phyloP scores from a whole-genome alignment of 257 asterid genomes.

The Solanum sitiens region DNA sequence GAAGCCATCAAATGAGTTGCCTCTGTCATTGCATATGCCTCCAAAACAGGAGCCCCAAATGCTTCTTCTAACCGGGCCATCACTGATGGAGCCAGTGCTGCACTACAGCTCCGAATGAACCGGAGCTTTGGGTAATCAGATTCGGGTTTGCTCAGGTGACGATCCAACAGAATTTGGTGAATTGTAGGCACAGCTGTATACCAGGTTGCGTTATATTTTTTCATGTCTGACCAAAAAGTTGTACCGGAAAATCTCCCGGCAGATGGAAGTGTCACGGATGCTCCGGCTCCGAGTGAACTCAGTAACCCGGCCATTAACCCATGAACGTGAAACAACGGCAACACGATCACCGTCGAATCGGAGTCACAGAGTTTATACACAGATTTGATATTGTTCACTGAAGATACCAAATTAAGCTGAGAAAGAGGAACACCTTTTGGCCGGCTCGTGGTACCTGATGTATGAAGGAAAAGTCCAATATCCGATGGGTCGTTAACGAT shows the following conservation, averaged over 20 bases:
- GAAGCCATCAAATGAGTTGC: slow-evolving; percentile 87
- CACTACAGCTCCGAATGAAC: slow-evolving; percentile 95
- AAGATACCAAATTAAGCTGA: slow-evolving; percentile 66
- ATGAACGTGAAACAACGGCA: slow-evolving; percentile 93
- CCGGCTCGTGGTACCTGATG: slow-evolving; percentile 99
- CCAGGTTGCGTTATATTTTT: slow-evolving; percentile 69
- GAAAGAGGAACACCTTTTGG: slow-evolving; percentile 96
- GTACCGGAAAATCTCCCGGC: slow-evolving; percentile 95
- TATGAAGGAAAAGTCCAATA: slow-evolving; percentile 83
- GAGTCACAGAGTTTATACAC: slow-evolving; percentile 62
- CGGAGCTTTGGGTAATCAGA: slow-evolving; percentile 70
- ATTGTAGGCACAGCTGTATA: slow-evolving; percentile 97
- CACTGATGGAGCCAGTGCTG: slow-evolving; percentile 83
- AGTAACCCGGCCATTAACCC: slow-evolving; percentile 77
- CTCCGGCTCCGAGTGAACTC: slow-evolving; percentile 88
- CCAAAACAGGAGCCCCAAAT: slow-evolving; percentile 72
- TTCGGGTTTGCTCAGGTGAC: slow-evolving; percentile 63
- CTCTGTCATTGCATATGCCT: slow-evolving; percentile 95
- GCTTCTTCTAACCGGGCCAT: slow-evolving; percentile 80
- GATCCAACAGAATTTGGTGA: slow-evolving; percentile 82
- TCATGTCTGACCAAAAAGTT: slow-evolving; percentile 91
- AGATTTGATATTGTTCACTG: slow-evolving; percentile 59
- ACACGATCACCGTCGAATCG: slow-evolving; percentile 82
- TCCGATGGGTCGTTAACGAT: slow-evolving; percentile 66
- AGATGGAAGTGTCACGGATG: slow-evolving; percentile 76